A percentile compares a stretch with the other conserved stretches of the same genome.
These are phyloP conservation scores for Paramecium octaurelia DNA, from an alignment of 73 alveolate genomes.

Conservation along the genomic window DNA sequence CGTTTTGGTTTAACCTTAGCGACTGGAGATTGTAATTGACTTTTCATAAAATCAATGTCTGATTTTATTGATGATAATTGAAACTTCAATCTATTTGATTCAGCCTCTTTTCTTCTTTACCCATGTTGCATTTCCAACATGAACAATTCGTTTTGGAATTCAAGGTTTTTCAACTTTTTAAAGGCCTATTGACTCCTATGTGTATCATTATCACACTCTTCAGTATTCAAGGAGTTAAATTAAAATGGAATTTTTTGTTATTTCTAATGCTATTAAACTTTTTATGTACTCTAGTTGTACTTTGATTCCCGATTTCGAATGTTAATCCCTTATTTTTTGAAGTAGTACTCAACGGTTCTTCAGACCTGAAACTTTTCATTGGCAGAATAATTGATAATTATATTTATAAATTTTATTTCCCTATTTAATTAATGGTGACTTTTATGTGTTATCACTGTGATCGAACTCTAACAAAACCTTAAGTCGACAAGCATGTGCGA, in stretches of 20 bases:
- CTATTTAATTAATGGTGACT: slow-evolving; percentile 51
- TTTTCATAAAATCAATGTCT: not conserved
- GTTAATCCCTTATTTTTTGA: not conserved
- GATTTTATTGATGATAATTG: not conserved
- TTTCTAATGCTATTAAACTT: not conserved
- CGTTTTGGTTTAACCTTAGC: not conserved
- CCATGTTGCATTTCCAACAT: not conserved
- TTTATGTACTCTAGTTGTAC: slow-evolving; percentile 8
- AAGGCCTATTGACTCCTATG: not conserved
- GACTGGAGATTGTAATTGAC: not conserved
- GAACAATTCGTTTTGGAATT: not conserved
- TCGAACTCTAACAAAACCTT: slow-evolving; percentile 25
- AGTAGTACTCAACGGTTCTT: not conserved
- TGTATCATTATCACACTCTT: not conserved
- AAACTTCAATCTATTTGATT: not conserved
- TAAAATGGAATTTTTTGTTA: not conserved
- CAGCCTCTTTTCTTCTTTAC: not conserved
- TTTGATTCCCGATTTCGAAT: not conserved
- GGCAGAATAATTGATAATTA: not conserved
- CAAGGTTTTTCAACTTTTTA: not conserved
- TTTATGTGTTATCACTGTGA: slow-evolving; percentile 57
- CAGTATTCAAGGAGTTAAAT: not conserved
- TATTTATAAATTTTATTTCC: not conserved
- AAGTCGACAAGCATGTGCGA: slow-evolving; percentile 47
- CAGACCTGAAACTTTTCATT: not conserved